Percentiles rank a stretch among this genome's conserved stretches.
Evolutionary conservation across 768 basidiomycete species (phyloP).

Genomic region (Tricholoma terreum): DNA sequence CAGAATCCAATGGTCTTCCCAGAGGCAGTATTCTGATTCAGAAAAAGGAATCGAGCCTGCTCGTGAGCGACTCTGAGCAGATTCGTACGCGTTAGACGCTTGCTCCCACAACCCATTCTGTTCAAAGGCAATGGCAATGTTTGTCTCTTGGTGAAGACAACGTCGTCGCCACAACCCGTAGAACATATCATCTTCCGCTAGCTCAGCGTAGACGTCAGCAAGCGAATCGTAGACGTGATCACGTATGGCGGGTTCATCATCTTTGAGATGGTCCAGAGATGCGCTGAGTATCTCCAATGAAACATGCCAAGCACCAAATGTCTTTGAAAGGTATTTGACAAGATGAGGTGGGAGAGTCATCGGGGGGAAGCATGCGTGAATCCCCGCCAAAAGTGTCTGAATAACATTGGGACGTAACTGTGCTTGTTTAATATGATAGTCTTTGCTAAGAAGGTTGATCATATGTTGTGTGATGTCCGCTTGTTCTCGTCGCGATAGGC

Average conservation of each 20-base stretch:
- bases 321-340: conserved; percentile 94
- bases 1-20: conserved; percentile 99
- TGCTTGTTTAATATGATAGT: conserved; percentile 87
- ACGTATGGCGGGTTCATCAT: conserved; percentile 74
- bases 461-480: conserved; percentile 84
- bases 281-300: conserved; percentile 80
- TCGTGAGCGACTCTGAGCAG: conserved; percentile 82
- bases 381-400: conserved; percentile 82
- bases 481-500: conserved; percentile 85
- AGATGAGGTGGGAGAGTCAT: conserved; percentile 92
- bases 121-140: conserved; percentile 83
- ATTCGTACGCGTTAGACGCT: conserved; percentile 84
- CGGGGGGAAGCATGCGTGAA: conserved; percentile 81
- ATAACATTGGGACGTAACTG: conserved; percentile 90
- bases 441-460: conserved; percentile 87
- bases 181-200: conserved; percentile 95
- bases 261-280: conserved; percentile 74
- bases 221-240: conserved; percentile 89
- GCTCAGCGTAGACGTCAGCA: conserved; percentile 92
- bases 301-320: conserved; percentile 94
- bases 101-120: conserved; percentile 98
- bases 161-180: conserved; percentile 95
- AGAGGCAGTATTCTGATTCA: conserved; percentile 93
- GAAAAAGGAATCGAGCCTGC: conserved; percentile 83
- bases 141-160: conserved; percentile 86